Percentiles rank a stretch among this genome's conserved stretches.
phyloP scores from a whole-genome alignment of 2,329 filamentous ascomycete species.

The Penicillium olsonii region DNA sequence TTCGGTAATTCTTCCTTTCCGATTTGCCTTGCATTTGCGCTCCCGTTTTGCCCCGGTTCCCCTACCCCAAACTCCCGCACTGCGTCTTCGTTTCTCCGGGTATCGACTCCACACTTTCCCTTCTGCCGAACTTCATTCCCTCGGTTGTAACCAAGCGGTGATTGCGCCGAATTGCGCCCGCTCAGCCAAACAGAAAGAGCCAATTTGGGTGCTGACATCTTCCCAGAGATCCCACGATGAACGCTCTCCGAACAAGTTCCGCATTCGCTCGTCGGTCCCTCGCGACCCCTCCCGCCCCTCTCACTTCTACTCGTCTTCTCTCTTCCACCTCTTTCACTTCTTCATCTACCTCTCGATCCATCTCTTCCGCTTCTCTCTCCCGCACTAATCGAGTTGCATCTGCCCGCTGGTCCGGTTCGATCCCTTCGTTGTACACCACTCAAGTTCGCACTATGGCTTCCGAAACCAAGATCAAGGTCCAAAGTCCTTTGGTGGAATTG shows the following conservation, averaged over 20 bases:
- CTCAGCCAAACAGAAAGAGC: slow-evolving; percentile 23
- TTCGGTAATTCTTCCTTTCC: slow-evolving; percentile 20
- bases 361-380: slow-evolving; percentile 27
- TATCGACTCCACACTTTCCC: slow-evolving; percentile 34
- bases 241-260: slow-evolving; percentile 42
- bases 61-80: slow-evolving; percentile 5
- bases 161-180: slow-evolving; percentile 8
- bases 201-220: slow-evolving; percentile 21
- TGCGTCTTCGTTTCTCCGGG: slow-evolving; percentile 8
- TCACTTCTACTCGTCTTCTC: slow-evolving; percentile 31
- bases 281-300: slow-evolving; percentile 32
- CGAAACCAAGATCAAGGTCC: slow-evolving; percentile 91
- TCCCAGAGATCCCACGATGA: slow-evolving; percentile 28
- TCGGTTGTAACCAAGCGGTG: slow-evolving; percentile 31
- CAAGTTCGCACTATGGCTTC: slow-evolving; percentile 51
- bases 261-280: slow-evolving; percentile 39
- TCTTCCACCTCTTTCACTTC: slow-evolving; percentile 27
- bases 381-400: slow-evolving; percentile 23
- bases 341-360: slow-evolving; percentile 28
- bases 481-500: slow-evolving; percentile 97
- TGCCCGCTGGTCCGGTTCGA: slow-evolving; percentile 34
- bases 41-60: slow-evolving; percentile 21
- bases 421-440: slow-evolving; percentile 28
- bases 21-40: slow-evolving; percentile 11
- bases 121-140: slow-evolving; percentile 38